Evolutionary conservation across 1,284 basidiomycete genomes (phyloP), one percentile per base, ranked within the genome.

Genomic region (Trichosporon sp.): DNA sequence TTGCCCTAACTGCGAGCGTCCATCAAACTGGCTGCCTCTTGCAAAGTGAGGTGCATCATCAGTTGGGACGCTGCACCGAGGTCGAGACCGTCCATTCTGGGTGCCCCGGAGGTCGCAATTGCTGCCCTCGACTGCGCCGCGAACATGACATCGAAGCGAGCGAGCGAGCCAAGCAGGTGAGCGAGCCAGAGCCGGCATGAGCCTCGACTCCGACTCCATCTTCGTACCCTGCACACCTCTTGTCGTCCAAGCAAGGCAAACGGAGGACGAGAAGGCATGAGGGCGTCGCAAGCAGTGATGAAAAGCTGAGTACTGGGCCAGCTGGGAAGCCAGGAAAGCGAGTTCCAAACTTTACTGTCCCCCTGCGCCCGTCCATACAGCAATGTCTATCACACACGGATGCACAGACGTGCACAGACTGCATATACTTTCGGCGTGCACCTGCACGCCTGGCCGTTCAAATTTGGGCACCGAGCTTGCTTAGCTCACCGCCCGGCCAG

Each of bases 41-140:
- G 26, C 26, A 26, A 26, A 26, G 26, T 26, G 26, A 26, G 7
- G 19, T 54, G 51, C 26, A 54, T 19, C 19, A 10, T 12, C 6
- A 54, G n/a, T 21, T 11, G 51, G 51, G 35, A 54, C 51, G 19
- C n/a, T 19, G 51, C 51, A 54, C n/a, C 51, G 51, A 54, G 51
- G 51, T 21, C 51, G 51, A 54, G 51, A 54, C 51, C 21, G 43
- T 46, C 43, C 16, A 16, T 46, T 16, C 43, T 16, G 16, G 43
- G 43, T 40, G 38, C 43, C 43, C 43, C 43, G 43, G 43, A 46
- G 16, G 43, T 14, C 54, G 31, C 59, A 40, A 32, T 40, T 11
- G 31, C 21, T n/a, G 65, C 63, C 69, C 71, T 70, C 72, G 67
- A 69, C 38, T 40, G 38, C 38, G 38, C 38, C 38, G 8, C 26